Evolutionary conservation across 371 early-diverging fungal species (phyloP).

Genomic region (Cokeromyces recurvatus): DNA sequence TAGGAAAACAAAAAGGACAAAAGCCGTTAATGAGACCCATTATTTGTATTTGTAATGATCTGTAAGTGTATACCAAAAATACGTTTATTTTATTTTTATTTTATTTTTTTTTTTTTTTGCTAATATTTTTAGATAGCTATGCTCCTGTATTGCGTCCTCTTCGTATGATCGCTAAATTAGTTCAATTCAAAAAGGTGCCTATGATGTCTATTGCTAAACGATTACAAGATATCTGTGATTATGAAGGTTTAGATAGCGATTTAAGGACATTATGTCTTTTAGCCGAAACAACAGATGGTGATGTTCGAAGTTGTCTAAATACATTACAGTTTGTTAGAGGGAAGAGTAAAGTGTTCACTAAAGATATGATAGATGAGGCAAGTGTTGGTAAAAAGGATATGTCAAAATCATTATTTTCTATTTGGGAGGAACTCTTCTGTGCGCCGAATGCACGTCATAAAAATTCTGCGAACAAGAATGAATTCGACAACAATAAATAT

Average conservation of each 20-base stretch:
- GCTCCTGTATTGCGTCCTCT: conserved; percentile 87
- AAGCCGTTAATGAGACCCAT: conserved; percentile 83
- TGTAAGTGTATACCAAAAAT: conserved; percentile 47
- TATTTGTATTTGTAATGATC: conserved; percentile 98
- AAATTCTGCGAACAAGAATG: conserved; percentile 4
- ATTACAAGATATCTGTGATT: conserved; percentile 75
- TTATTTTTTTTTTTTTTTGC: too few relatives aligned
- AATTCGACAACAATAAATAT: conserved; percentile 32
- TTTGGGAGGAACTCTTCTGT: conserved; percentile 80
- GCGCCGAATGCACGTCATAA: conserved; percentile 28
- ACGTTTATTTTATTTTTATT: neutral
- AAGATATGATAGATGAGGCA: conserved; percentile 50
- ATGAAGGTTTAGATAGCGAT: conserved; percentile 75
- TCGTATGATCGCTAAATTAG: conserved; percentile 67
- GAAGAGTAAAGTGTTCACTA: conserved; percentile 41
- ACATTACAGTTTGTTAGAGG: conserved; percentile 70
- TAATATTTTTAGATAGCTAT: conserved; percentile 58
- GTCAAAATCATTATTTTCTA: conserved; percentile 64
- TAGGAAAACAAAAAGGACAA: conserved; percentile 21
- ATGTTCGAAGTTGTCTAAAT: conserved; percentile 83
- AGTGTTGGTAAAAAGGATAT: conserved; percentile 81
- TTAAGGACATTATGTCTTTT: conserved; percentile 70
- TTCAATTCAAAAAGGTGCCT: conserved; percentile 67
- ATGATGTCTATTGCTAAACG: conserved; percentile 67
- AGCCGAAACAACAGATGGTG: conserved; percentile 77